Percentiles rank a stretch among this genome's conserved stretches.
phyloP scores from a whole-genome alignment of 305 asterid species.

The Nicotiana rustica region DNA sequence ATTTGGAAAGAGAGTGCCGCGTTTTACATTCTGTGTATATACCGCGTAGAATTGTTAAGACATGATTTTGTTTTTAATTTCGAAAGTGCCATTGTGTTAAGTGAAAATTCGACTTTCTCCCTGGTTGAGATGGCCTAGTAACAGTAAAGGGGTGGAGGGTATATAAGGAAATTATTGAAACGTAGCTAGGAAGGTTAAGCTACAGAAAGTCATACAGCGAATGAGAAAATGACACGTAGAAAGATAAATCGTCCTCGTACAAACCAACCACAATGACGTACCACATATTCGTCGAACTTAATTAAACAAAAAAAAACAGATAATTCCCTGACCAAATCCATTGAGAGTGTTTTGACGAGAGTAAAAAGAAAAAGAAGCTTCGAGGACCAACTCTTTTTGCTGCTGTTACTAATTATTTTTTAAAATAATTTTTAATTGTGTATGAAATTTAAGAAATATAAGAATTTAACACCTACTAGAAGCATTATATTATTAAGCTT shows the following conservation, averaged over 20 bases:
- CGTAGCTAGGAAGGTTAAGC: conserved; percentile 49
- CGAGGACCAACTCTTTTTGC: not conserved
- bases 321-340: conserved; percentile 8
- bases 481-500: too few relatives aligned
- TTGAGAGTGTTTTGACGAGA: not conserved
- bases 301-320: not conserved
- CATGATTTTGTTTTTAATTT: conserved; percentile 21
- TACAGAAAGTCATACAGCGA: conserved; percentile 40
- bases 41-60: conserved; percentile 50
- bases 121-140: too few relatives aligned
- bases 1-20: conserved; percentile 52
- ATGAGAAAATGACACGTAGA: conserved; percentile 32
- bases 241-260: not conserved
- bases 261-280: not conserved
- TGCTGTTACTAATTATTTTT: not conserved
- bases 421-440: too few relatives aligned
- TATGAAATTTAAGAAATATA: too few relatives aligned
- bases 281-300: not conserved
- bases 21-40: conserved; percentile 58
- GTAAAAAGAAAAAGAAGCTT: not conserved
- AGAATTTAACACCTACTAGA: too few relatives aligned
- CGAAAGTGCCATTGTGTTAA: not conserved
- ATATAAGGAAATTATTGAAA: conserved; percentile 34
- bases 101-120: not conserved
- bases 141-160: conserved; percentile 36